A percentile compares a stretch with the other conserved stretches of the same genome.
These are phyloP conservation scores for Tuber melanosporum DNA, from an alignment of 495 filamentous ascomycete species.

Conservation along the genomic window DNA sequence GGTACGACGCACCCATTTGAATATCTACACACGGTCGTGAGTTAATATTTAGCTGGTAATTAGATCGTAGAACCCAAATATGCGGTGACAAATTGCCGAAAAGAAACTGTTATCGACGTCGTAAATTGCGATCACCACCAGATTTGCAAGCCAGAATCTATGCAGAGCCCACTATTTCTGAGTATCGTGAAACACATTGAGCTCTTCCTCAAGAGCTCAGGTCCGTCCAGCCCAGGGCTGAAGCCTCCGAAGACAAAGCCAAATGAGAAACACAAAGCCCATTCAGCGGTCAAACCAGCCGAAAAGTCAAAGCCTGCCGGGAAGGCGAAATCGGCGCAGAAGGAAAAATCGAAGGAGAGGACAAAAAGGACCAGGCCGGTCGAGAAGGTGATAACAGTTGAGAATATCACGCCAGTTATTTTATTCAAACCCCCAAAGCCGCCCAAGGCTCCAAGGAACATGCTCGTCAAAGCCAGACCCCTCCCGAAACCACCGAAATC, in stretches of 20 bases:
- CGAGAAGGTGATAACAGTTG: not conserved
- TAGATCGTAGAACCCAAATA: conserved; percentile 2
- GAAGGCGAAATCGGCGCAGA: not conserved
- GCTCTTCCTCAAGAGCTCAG: conserved; percentile 4
- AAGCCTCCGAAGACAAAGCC: not conserved
- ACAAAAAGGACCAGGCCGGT: not conserved
- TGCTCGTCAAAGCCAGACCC: not conserved
- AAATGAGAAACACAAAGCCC: not conserved
- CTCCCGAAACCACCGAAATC: not conserved
- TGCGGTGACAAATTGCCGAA: not conserved
- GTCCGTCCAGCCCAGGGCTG: not conserved
- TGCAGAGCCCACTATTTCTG: not conserved
- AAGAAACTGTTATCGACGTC: not conserved
- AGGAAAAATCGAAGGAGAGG: not conserved
- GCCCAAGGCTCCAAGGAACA: not conserved
- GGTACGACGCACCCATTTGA: not conserved
- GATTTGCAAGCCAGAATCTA: conserved; percentile 2
- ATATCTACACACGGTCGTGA: not conserved
- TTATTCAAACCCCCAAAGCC: not conserved
- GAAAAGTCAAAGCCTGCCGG: not conserved
- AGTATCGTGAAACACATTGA: not conserved
- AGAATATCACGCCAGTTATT: not conserved
- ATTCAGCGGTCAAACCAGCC: not conserved
- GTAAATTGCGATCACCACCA: conserved; percentile 1
- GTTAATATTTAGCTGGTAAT: not conserved